Conservation (phyloP, 495 filamentous ascomycete species). For the Talaromyces borbonicus region DNA sequence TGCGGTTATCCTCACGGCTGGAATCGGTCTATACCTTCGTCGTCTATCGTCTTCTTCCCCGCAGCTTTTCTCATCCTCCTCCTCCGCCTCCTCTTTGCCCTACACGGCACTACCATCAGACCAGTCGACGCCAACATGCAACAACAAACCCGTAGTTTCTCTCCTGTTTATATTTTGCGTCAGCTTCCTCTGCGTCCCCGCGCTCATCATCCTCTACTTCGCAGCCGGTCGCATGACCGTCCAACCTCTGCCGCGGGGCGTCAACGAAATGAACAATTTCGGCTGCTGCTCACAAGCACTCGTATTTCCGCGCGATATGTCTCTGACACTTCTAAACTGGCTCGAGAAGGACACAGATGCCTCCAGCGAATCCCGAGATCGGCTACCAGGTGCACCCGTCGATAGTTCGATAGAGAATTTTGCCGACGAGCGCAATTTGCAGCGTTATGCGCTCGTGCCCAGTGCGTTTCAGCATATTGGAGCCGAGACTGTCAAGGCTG, state of each 20-base stretch:
- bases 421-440: slow-evolving; percentile 10
- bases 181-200: not conserved
- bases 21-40: not conserved
- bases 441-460: slow-evolving; percentile 18
- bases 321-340: not conserved
- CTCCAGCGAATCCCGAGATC: too few species aligned
- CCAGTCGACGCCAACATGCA: not conserved
- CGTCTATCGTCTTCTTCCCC: not conserved
- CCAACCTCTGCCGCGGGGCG: slow-evolving; percentile 19
- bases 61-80: too few species aligned
- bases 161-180: not conserved
- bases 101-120: not conserved
- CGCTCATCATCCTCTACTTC: not conserved
- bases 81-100: not conserved
- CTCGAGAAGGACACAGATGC: not conserved
- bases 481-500: slow-evolving; percentile 19
- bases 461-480: slow-evolving; percentile 24
- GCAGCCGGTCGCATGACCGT: not conserved
- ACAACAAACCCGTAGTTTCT: not conserved
- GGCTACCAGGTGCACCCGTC: slow-evolving; percentile 9
- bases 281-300: slow-evolving; percentile 32
- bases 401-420: slow-evolving; percentile 17
- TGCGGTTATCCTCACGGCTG: not conserved
- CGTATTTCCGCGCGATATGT: slow-evolving; percentile 18
- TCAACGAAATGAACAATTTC: slow-evolving; percentile 24